These are phyloP conservation scores for Zychaea mexicana DNA, from an alignment of 371 early-diverging fungal species.

Conservation along the genomic window DNA sequence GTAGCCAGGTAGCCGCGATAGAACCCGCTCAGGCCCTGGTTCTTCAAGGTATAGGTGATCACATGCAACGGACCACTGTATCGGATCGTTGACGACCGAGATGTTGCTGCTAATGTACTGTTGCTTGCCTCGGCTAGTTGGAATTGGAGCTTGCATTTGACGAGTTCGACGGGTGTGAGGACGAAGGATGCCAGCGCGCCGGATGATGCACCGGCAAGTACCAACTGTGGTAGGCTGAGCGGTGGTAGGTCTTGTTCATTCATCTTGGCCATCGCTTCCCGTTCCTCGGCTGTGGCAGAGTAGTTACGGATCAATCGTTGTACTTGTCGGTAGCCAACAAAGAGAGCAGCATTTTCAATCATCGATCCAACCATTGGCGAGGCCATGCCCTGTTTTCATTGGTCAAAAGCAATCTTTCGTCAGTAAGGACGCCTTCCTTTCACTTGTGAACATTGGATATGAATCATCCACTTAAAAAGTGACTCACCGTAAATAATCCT, in stretches of 20 bases:
- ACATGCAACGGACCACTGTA: conserved; percentile 78
- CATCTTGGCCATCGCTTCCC: conserved; percentile 16
- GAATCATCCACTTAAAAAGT: not conserved
- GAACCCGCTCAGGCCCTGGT: conserved; percentile 79
- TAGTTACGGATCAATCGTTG: conserved; percentile 69
- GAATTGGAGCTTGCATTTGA: conserved; percentile 96
- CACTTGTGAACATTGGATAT: too few relatives aligned
- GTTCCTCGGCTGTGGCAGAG: conserved; percentile 27
- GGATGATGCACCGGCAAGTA: conserved; percentile 82
- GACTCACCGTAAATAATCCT: conserved; percentile 80
- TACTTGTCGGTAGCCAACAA: conserved; percentile 85
- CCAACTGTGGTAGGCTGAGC: conserved; percentile 71
- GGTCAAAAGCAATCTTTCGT: conserved; percentile 1
- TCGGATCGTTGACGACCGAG: conserved; percentile 8
- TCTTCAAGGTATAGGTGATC: conserved; percentile 63
- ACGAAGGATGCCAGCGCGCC: conserved; percentile 88
- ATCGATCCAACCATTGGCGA: conserved; percentile 93
- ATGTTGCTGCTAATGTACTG: conserved; percentile 8
- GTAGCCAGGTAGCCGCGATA: conserved; percentile 92
- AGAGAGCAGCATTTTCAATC: conserved; percentile 92
- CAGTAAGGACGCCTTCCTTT: not conserved
- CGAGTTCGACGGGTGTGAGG: conserved; percentile 93
- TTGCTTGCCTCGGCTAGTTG: conserved; percentile 75
- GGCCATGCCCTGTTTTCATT: conserved; percentile 71
- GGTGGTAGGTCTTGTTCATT: conserved; percentile 33